phyloP scores from a whole-genome alignment of 495 filamentous ascomycete genomes.

The Hypoxylon perforatum region DNA sequence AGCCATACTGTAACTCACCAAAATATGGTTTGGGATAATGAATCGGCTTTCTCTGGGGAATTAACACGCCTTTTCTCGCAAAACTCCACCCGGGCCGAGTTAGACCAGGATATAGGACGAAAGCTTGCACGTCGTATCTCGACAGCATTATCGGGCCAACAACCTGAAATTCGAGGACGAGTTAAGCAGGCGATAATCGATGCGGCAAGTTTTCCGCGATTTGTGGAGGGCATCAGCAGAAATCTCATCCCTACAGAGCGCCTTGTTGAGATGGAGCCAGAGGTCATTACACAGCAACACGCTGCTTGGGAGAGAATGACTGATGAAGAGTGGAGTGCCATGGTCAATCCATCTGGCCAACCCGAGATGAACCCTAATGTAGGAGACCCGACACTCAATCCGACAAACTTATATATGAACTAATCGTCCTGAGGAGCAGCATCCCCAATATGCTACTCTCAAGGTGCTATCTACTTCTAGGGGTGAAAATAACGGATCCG shows the following conservation, averaged over 20 bases:
- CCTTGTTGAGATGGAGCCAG: constrained; percentile 20
- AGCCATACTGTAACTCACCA: not conserved
- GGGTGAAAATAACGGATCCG: not conserved
- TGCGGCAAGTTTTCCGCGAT: constrained; percentile 17
- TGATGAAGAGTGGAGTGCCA: constrained; percentile 18
- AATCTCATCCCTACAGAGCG: constrained; percentile 16
- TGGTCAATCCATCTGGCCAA: not conserved
- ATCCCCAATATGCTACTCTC: constrained; percentile 29
- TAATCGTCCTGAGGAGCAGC: constrained; percentile 24
- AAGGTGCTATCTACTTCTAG: constrained; percentile 20
- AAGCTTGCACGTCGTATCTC: constrained; percentile 9
- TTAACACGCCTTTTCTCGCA: constrained; percentile 8
- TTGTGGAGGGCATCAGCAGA: constrained; percentile 31
- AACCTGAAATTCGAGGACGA: not conserved
- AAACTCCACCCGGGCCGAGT: not conserved
- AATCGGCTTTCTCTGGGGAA: constrained; percentile 12
- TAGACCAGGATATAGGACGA: not conserved
- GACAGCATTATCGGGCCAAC: constrained; percentile 9
- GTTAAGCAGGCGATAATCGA: constrained; percentile 12
- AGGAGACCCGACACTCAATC: constrained; percentile 19
- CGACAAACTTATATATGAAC: constrained; percentile 8
- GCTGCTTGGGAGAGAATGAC: constrained; percentile 8
- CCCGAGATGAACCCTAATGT: constrained; percentile 33
- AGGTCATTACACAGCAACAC: not conserved
- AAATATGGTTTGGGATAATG: not conserved